phyloP scores from a whole-genome alignment of 2,329 filamentous ascomycete species.

The Fusarium veterinarium region DNA sequence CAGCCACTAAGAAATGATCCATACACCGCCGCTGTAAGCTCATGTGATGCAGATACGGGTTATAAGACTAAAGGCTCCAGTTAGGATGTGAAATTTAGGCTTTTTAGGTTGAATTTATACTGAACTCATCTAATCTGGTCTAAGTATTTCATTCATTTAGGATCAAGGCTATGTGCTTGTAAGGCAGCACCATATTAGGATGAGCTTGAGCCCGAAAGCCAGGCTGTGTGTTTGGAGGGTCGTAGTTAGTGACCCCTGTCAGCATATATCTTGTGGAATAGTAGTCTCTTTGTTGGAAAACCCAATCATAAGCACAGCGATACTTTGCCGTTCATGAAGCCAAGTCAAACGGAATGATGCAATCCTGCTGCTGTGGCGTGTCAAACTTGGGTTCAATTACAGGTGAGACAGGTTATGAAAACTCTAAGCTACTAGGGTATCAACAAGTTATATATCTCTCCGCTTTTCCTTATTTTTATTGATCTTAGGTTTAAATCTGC shows the following conservation, averaged over 20 bases:
- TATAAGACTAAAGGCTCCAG: neutral
- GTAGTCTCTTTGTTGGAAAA: neutral
- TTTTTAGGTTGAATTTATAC: neutral
- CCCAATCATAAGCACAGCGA: neutral
- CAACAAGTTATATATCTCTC: neutral
- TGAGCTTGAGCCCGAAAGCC: neutral
- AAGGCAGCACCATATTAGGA: accelerated
- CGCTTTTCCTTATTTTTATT: neutral
- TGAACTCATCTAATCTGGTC: neutral
- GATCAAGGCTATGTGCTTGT: neutral
- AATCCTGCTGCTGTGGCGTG: neutral
- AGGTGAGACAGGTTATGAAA: neutral
- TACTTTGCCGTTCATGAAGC: neutral
- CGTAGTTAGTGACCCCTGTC: neutral
- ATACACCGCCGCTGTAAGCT: neutral
- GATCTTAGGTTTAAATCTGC: accelerated
- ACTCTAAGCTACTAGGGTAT: neutral
- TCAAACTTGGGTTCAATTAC: neutral
- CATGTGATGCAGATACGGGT: conserved; percentile 5
- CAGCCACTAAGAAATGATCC: conserved; percentile 7
- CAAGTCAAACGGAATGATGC: neutral
- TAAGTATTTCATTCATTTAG: neutral
- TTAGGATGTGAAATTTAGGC: neutral
- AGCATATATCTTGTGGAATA: neutral
- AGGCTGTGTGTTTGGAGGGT: too few relatives aligned